phyloP scores from a whole-genome alignment of 305 asterid genomes.

The Fraxinus sp. region DNA sequence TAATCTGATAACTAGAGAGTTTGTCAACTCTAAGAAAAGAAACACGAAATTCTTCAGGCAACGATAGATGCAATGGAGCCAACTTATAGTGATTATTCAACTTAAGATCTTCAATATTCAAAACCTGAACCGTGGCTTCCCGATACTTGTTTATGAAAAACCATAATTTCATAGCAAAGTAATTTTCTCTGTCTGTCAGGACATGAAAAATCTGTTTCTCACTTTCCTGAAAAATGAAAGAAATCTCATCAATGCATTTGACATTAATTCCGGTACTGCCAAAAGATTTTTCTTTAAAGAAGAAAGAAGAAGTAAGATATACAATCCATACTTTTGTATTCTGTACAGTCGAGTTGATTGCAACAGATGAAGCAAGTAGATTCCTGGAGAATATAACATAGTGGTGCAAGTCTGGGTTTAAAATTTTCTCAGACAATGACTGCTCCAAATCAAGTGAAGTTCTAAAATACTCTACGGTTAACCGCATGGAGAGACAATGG shows the following conservation, averaged over 20 bases:
- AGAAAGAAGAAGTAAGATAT: constrained; percentile 7
- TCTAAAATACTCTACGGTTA: constrained; percentile 88
- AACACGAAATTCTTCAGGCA: constrained; percentile 90
- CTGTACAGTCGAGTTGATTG: constrained; percentile 78
- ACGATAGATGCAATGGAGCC: constrained; percentile 52
- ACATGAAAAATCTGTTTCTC: constrained; percentile 81
- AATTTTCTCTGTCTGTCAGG: constrained; percentile 85
- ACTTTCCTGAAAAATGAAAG: constrained; percentile 62
- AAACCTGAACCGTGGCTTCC: constrained; percentile 81
- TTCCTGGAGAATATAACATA: constrained; percentile 82
- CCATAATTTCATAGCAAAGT: constrained; percentile 89
- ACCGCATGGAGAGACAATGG: constrained; percentile 89
- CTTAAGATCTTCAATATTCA: constrained; percentile 75
- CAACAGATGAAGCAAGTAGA: constrained; percentile 82
- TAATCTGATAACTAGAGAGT: constrained; percentile 46
- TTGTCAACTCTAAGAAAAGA: constrained; percentile 66
- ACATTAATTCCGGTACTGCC: constrained; percentile 17
- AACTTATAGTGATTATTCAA: constrained; percentile 46
- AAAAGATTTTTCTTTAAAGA: background rate
- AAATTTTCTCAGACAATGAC: constrained; percentile 47
- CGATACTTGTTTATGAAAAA: constrained; percentile 64
- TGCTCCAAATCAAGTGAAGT: constrained; percentile 57
- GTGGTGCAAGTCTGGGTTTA: constrained; percentile 73
- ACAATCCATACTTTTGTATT: constrained; percentile 63
- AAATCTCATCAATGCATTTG: constrained; percentile 26